Conservation (phyloP, 2,329 filamentous ascomycete species). For the Beauveria australis region DNA sequence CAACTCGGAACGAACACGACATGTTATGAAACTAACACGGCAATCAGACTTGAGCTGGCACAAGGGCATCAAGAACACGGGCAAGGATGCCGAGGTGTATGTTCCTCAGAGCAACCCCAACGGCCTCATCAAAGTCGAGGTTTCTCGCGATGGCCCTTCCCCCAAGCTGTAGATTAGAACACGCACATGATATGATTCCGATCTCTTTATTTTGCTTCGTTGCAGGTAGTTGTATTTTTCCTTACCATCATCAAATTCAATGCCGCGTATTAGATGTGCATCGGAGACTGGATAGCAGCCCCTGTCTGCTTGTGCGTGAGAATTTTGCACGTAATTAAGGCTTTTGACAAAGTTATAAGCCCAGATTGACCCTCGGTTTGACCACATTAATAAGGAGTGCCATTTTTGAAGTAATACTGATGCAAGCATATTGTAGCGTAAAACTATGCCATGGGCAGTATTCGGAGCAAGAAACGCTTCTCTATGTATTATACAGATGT, state of each 20-base stretch:
- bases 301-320: neutral
- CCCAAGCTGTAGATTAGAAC: slow-evolving; percentile 8
- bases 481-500: slow-evolving; percentile 1
- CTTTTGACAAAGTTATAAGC: neutral
- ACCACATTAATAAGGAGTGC: neutral
- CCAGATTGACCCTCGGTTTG: too few species aligned
- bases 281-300: neutral
- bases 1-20: neutral
- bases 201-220: neutral
- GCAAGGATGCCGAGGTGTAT: slow-evolving; percentile 91
- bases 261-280: neutral
- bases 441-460: neutral
- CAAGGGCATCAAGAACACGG: slow-evolving; percentile 90
- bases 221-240: neutral
- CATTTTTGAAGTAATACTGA: neutral
- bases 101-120: slow-evolving; percentile 90
- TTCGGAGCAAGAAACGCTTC: neutral
- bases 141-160: slow-evolving; percentile 42
- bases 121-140: slow-evolving; percentile 89
- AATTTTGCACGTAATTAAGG: neutral
- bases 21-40: slow-evolving; percentile 13
- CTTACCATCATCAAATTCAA: neutral
- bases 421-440: neutral
- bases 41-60: slow-evolving; percentile 83
- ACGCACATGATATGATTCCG: neutral